These are phyloP conservation scores for Spizellomyces sp. DNA, from an alignment of 192 early-diverging fungal species.

Conservation along the genomic window DNA sequence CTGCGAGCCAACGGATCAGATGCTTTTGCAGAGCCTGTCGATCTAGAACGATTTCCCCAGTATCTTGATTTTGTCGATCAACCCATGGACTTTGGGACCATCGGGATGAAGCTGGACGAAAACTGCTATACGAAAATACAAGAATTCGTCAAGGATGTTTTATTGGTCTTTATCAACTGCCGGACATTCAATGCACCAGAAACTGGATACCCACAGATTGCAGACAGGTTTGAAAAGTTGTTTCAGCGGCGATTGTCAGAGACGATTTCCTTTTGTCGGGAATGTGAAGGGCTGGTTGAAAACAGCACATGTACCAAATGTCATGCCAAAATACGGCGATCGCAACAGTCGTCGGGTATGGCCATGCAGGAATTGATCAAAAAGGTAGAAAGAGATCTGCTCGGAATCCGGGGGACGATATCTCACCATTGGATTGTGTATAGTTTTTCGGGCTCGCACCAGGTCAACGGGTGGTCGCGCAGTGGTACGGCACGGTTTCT, in stretches of 20 bases:
- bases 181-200: neutral
- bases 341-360: too few species aligned
- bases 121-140: conserved; percentile 6
- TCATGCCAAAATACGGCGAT: neutral
- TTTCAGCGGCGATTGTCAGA: neutral
- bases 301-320: neutral
- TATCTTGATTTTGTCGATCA: conserved; percentile 18
- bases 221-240: conserved; percentile 4
- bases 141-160: conserved; percentile 12
- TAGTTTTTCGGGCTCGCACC: too few species aligned
- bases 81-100: conserved; percentile 32
- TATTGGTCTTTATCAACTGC: conserved; percentile 24
- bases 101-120: neutral
- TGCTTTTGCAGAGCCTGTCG: conserved; percentile 11
- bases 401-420: too few species aligned
- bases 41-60: neutral
- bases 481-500: too few species aligned
- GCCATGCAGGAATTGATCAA: too few species aligned
- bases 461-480: too few species aligned
- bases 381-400: too few species aligned
- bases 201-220: neutral
- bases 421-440: too few species aligned
- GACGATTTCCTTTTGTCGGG: conserved; percentile 9
- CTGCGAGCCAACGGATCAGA: neutral
- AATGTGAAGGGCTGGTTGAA: neutral